Evolutionary conservation across 176 grass and related monocot species (phyloP), one percentile per base, ranked within the genome.

Genomic region (Phyllostachys edulis): DNA sequence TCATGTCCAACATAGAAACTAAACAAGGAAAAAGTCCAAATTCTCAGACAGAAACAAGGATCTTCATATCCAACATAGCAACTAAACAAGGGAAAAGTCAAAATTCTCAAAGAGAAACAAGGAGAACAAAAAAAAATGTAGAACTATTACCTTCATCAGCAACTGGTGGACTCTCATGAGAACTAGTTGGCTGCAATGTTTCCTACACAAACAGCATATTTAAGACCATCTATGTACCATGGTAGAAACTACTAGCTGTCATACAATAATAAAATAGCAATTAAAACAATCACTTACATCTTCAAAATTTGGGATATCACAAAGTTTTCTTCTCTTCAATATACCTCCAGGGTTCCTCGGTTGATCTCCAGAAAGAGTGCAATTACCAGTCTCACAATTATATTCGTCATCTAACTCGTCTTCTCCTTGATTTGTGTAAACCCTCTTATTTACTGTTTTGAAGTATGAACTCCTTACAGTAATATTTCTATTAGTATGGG

Each of bases 281-380:
- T 37, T 51, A 17, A 61, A 80, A 84, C 61, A 83, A 61, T 41
- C 5, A 54, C 83, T 83, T 91, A 97, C 92, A 56, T 60, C 77
- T 76, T 90, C 71, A 41, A 80, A 76, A 68, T 84, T 84, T 79
- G 71, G 50, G 62, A 70, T 44, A 79, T 80, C 69, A 46, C 10
- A 72, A 72, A 89, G 15, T 80, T 93, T 98, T 92, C 89, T 93
- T 82, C 73, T 98, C 76, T 98, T 98, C 44, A 76, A 69, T 41
- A 80, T 80, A 86, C 77, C 63, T 84, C 44, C 71, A 61, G 44
- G 61, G 24, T 73, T 89, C 38, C 36, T 71, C 18, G 32, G 65
- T 67, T 82, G 77, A 85, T 41, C 81, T 79, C 81, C 74, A 72
- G 89, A 61, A 83, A 79, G 26, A 89, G 57, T 73, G 66, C 49